Evolutionary conservation across 768 basidiomycete species (phyloP), one percentile per base, ranked within the genome.

Genomic region (Leccinum rimulosum): DNA sequence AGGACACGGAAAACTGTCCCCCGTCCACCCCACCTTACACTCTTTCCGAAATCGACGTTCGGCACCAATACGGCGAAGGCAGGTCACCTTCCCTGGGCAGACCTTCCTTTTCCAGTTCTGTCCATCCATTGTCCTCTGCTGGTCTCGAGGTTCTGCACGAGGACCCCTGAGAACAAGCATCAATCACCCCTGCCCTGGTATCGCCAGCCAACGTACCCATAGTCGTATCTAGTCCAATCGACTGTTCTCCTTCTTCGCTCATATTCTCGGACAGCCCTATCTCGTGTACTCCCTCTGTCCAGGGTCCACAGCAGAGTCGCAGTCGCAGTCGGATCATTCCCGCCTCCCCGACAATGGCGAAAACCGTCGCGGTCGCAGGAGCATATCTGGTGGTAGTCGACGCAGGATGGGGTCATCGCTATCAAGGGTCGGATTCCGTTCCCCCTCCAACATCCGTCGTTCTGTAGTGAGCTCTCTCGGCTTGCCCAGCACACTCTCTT

Each of bases 361-460:
- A n/a, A 5, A 14, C 7, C 50, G 45, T 11, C 71, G 63, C 10
- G 57, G 62, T 27, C 69, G 62, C 19, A 63, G 69, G 12, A 62
- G 25, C 1, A 65, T 65, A n/a, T 64, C 68, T 3, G 35, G 48
- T 27, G 59, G 61, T 33, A 65, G 66, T 49, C 54, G 57, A 12
- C 61, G 58, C 50, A 61, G 14, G 40, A 19, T 55, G 0, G 55
- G 61, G 17, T 31, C 59, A 3, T 35, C 68, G 0, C 58, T 74
- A 1, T 68, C 73, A 14, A 70, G 60, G 27, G 63, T 77, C 5
- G 68, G 78, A 8, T 68, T 76, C 4, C 66, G 70, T 12, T 80
- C 80, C 8, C 64, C 82, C 35, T 69, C 71, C 50, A 82, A 78
- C 64, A 69, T 84, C 17, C 77, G 80, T 28, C 79, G 81, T 47